A percentile compares a stretch with the other conserved stretches of the same genome.
These are phyloP conservation scores for Silene conica DNA, from an alignment of 148 eudicot species.

Conservation along the genomic window DNA sequence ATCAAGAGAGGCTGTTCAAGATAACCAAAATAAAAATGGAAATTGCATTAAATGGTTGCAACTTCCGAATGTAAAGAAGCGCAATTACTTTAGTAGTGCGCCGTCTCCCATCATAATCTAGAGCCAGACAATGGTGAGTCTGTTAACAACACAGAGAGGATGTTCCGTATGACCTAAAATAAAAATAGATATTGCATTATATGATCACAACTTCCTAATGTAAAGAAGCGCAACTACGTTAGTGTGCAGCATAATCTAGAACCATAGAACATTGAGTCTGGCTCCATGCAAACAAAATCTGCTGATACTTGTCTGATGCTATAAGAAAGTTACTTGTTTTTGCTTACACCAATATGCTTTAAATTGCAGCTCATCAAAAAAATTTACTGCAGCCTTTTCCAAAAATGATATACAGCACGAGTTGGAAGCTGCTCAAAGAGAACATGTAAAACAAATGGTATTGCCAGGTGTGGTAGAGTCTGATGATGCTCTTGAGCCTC, in stretches of 20 bases:
- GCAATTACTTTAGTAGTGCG: not conserved
- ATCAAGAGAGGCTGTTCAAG: too few relatives aligned
- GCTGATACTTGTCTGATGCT: not conserved
- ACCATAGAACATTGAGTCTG: not conserved
- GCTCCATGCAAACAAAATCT: not conserved
- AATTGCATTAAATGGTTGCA: too few relatives aligned
- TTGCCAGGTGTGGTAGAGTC: slow-evolving; percentile 55
- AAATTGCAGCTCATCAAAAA: slow-evolving; percentile 44
- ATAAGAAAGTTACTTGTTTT: not conserved
- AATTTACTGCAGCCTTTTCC: slow-evolving; percentile 42
- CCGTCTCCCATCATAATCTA: not conserved
- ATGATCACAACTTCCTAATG: not conserved
- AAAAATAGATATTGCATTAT: too few relatives aligned
- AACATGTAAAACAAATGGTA: slow-evolving; percentile 56
- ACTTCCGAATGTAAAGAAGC: not conserved
- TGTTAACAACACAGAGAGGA: not conserved
- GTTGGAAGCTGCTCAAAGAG: slow-evolving; percentile 63
- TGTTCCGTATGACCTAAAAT: too few relatives aligned
- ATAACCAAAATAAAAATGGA: too few relatives aligned
- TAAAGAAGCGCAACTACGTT: not conserved
- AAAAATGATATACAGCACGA: slow-evolving; percentile 57
- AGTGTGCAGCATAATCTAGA: not conserved
- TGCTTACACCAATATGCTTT: slow-evolving; percentile 5
- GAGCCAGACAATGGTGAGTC: not conserved
- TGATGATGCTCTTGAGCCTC: slow-evolving; percentile 45